Base-by-base conservation (phyloP, 2,329 filamentous ascomycete genomes). In the Akanthomyces dipterigenus region DNA sequence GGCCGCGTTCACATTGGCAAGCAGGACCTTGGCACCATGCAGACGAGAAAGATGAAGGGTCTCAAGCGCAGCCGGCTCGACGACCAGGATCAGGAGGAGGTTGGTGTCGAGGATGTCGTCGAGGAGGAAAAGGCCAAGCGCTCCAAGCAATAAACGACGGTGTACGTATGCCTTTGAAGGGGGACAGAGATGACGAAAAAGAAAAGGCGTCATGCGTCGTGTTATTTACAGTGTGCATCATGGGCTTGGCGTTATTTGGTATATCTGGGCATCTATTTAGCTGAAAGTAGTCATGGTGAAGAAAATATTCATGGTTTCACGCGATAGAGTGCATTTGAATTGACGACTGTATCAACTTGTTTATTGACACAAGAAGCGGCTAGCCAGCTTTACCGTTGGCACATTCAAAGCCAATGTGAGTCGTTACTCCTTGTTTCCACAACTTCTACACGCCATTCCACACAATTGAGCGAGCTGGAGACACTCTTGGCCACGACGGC, bases 1-100 rank as follows among this genome's bases (percentile, higher is more conserved):
- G 95, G 93, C 65, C 88, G 92, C 68, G 89, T 99, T 65, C 95
- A 99, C 75, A 77, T 96, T 63, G 91, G 90, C 70, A 91, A 88
- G 79, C 92, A 97, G 77, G 92, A 99, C 77, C 82, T 99, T 63
- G 82, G 81, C 71, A 84, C 89, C 69, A 76, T 99, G 75, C 95
- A 99, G 81, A 96, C 93, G 58, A 88, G 95, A 72, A 99, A 99
- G 86, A 98, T 99, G 93, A 99, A 99, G 86, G 95, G 93, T 67
- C 76, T 99, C 67, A 99, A 98, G 85, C 83, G 95, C 66, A 86
- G 83, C 65, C 85, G 91, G 60, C 87, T 87, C 64, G 84, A 82
- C 56, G 80, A 77, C 4, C 16, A 11, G 9, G 50, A 40, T 28
- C 78, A 78, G 63, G 75, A 78, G 63, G 75, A 81, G 56, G 80